Percentiles rank a stretch among this genome's conserved stretches.
Conservation (phyloP, 768 basidiomycete species). For the Tulasnella sp. region DNA sequence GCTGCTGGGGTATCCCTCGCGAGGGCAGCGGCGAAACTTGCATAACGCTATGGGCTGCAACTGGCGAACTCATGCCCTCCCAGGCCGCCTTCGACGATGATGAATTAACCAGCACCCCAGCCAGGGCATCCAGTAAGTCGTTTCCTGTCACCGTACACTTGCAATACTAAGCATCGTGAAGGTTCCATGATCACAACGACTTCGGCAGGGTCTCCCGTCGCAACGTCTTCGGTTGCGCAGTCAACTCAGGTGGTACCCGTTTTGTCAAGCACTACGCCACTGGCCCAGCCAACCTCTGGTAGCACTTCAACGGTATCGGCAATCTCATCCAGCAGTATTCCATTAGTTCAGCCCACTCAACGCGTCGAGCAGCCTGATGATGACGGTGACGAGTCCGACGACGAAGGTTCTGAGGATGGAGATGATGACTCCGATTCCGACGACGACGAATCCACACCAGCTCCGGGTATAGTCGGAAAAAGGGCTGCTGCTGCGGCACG, state of each 20-base stretch:
- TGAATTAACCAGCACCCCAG: neutral
- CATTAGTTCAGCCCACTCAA: neutral
- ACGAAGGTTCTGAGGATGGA: slow-evolving; percentile 19
- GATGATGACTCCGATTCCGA: slow-evolving; percentile 24
- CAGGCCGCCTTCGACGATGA: neutral
- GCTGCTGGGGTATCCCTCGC: slow-evolving; percentile 9
- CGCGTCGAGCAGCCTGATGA: neutral
- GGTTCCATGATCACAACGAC: neutral
- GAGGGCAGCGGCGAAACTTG: neutral
- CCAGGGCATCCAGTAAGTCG: neutral
- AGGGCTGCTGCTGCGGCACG: neutral
- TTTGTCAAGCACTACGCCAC: neutral
- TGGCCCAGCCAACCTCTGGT: neutral
- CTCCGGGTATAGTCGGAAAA: neutral
- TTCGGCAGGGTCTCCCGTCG: neutral
- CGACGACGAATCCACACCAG: slow-evolving; percentile 20
- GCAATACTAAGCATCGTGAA: neutral
- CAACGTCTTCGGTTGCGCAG: neutral
- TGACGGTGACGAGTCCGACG: slow-evolving; percentile 20
- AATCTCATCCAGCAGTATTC: neutral
- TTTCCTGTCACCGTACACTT: too few species aligned
- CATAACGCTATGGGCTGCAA: slow-evolving; percentile 6
- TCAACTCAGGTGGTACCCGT: neutral
- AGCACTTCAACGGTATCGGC: neutral
- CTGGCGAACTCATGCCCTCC: neutral